Evolutionary conservation across 2,329 filamentous ascomycete species (phyloP), one percentile per base, ranked within the genome.

Genomic region (Diplodia sapinea): DNA sequence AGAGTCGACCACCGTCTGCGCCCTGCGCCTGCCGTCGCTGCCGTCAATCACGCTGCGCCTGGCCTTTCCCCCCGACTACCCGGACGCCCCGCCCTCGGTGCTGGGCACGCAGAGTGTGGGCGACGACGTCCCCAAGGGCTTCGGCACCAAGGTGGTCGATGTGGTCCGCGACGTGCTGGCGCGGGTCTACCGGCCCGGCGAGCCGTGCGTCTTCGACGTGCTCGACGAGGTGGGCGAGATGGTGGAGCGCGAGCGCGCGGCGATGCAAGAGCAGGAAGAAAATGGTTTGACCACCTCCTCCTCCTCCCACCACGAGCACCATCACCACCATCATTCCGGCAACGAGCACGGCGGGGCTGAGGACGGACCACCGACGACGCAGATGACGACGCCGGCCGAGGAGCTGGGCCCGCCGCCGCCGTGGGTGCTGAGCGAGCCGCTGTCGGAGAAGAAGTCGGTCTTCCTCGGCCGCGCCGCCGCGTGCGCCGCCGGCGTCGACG

Each of bases 171-270:
- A 88, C 43, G 88, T 90, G 0, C 80, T 97, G 38, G 83, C 82
- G 0, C 82, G 83, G n/a, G 85, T 91, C 4, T 97, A 89, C 77
- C 84, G 86, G 64, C 86, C 88, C 0, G 93, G 93, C 0, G 85
- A 88, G 64, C 93, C 96, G 26, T 97, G 94, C 74, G 82, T 99
- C 3, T 99, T 94, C 74, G 94, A 97, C 76, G 85, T 96, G n/a
- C 85, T 97, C 47, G 94, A 97, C 71, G 86, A 86, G 71, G 81
- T 81, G 0, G 78, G 78, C 38, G 82, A 83, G 69, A 74, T 65
- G 62, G 49, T 64, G 29, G 79, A 80, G 74, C 90, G 91, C 74
- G 81, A 91, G 31, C 52, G 55, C 52, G 43, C 15, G 4, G 62
- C 52, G 33, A 23, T 52, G 43, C 20, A n/a, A 40, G 74, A 73